These are phyloP conservation scores for Fusarium sp. DNA, from an alignment of 2,329 filamentous ascomycete genomes.

Conservation along the genomic window DNA sequence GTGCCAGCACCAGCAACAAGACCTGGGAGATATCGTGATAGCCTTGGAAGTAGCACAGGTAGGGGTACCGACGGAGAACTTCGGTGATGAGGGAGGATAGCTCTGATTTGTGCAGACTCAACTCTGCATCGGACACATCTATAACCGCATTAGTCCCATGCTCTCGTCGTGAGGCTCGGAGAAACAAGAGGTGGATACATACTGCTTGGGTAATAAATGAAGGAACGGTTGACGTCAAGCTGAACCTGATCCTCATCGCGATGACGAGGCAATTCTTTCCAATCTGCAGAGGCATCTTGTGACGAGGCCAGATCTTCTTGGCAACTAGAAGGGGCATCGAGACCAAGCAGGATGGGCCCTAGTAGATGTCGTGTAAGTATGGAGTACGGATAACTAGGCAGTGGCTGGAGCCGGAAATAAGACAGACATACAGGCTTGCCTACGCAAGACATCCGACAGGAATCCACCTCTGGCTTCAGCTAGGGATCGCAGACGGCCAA, in stretches of 20 bases:
- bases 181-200: slow-evolving; percentile 33
- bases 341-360: slow-evolving; percentile 74
- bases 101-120: slow-evolving; percentile 78
- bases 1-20: slow-evolving; percentile 84
- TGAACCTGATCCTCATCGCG: slow-evolving; percentile 90
- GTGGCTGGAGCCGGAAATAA: slow-evolving; percentile 7
- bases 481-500: slow-evolving; percentile 66
- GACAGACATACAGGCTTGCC: slow-evolving; percentile 78
- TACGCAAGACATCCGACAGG: slow-evolving; percentile 75
- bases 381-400: slow-evolving; percentile 1
- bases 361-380: slow-evolving; percentile 25
- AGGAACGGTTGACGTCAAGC: slow-evolving; percentile 94
- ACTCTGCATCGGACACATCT: slow-evolving; percentile 78
- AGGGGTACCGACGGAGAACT: slow-evolving; percentile 83
- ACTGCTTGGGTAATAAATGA: slow-evolving; percentile 94
- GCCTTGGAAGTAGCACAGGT: slow-evolving; percentile 96
- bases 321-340: slow-evolving; percentile 28
- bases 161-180: background rate
- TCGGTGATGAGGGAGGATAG: slow-evolving; percentile 84
- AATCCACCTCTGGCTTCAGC: slow-evolving; percentile 76
- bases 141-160: slow-evolving; percentile 18
- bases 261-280: slow-evolving; percentile 79
- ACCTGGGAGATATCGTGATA: slow-evolving; percentile 99
- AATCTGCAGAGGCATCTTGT: slow-evolving; percentile 51
- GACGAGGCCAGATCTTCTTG: slow-evolving; percentile 23